Percentiles rank a stretch among this genome's conserved stretches.
These are phyloP conservation scores for Diaporthe sp. DNA, from an alignment of 2,329 filamentous ascomycete genomes.

Conservation along the genomic window DNA sequence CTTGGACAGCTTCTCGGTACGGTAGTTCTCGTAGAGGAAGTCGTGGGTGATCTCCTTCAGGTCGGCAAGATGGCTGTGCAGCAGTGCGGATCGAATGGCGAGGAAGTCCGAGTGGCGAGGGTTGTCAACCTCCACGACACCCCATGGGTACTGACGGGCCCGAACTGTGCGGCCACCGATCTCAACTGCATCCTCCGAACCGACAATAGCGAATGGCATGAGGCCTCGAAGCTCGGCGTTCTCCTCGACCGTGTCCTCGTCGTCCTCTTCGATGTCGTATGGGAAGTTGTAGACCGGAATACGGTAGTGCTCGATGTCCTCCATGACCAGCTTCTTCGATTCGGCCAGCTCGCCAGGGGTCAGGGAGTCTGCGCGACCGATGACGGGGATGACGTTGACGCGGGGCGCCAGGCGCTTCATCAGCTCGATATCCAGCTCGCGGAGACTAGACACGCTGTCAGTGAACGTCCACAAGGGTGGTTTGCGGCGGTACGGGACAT, in stretches of 20 bases:
- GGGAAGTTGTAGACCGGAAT: constrained; percentile 99
- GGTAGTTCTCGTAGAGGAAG: constrained; percentile 99
- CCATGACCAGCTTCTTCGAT: constrained; percentile 99
- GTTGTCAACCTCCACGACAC: constrained; percentile 98
- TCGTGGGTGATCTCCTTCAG: constrained; percentile 99
- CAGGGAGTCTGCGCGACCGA: constrained; percentile 97
- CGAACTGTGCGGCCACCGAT: constrained; percentile 93
- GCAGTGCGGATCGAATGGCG: constrained; percentile 93
- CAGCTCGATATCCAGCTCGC: constrained; percentile 98
- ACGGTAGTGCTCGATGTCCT: constrained; percentile 99
- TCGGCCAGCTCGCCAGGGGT: constrained; percentile 97
- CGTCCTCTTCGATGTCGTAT: constrained; percentile 99
- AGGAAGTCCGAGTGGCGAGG: constrained; percentile 98
- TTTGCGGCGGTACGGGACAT: constrained; percentile 51
- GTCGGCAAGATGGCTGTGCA: constrained; percentile 98
- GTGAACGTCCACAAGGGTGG: background rate
- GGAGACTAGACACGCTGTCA: constrained; percentile 74
- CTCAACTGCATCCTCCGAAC: constrained; percentile 95
- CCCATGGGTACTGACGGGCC: constrained; percentile 98
- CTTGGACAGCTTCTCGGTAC: constrained; percentile 99
- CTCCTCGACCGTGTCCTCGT: constrained; percentile 99
- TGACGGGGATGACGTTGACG: constrained; percentile 98
- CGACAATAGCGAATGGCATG: constrained; percentile 99
- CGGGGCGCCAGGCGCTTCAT: constrained; percentile 99
- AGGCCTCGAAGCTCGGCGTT: constrained; percentile 96